Percentiles rank a stretch among this genome's conserved stretches.
phyloP scores from a whole-genome alignment of 2,329 filamentous ascomycete species.

The Arthrobotrys conoides region DNA sequence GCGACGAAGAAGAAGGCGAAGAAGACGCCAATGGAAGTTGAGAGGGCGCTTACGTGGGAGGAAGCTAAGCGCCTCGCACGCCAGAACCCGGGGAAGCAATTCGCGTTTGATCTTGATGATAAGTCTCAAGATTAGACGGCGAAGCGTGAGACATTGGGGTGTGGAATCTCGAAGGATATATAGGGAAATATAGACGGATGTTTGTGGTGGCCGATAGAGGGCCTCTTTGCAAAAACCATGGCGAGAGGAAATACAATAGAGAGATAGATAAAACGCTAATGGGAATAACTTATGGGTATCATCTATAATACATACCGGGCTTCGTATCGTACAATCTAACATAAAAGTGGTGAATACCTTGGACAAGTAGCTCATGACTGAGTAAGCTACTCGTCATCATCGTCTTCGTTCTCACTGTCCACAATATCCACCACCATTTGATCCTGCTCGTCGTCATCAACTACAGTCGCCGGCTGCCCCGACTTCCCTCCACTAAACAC shows the following conservation, averaged over 20 bases:
- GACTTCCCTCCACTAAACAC: constrained; percentile 13
- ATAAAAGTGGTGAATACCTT: not conserved
- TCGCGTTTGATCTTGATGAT: constrained; percentile 36
- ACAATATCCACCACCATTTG: constrained; percentile 45
- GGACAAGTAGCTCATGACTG: not conserved
- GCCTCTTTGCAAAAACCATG: too few relatives aligned
- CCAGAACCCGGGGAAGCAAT: constrained; percentile 33
- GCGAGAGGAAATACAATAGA: not conserved
- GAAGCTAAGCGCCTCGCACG: constrained; percentile 24
- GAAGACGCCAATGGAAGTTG: not conserved
- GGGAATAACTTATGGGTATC: constrained; percentile 33
- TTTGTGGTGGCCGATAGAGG: not conserved
- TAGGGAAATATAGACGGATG: not conserved
- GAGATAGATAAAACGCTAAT: constrained; percentile 2
- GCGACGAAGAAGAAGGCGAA: not conserved
- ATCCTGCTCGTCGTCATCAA: constrained; percentile 25
- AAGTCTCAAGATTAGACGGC: constrained; percentile 20
- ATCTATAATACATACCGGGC: constrained; percentile 32
- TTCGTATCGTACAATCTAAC: constrained; percentile 27
- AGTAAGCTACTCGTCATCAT: constrained; percentile 20
- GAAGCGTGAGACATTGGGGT: not conserved
- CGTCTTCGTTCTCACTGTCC: constrained; percentile 51
- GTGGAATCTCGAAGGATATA: not conserved
- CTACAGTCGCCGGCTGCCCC: constrained; percentile 10
- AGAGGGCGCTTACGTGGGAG: not conserved